phyloP scores from a whole-genome alignment of 768 basidiomycete species.

The Tylopilus vinaceipallidus region DNA sequence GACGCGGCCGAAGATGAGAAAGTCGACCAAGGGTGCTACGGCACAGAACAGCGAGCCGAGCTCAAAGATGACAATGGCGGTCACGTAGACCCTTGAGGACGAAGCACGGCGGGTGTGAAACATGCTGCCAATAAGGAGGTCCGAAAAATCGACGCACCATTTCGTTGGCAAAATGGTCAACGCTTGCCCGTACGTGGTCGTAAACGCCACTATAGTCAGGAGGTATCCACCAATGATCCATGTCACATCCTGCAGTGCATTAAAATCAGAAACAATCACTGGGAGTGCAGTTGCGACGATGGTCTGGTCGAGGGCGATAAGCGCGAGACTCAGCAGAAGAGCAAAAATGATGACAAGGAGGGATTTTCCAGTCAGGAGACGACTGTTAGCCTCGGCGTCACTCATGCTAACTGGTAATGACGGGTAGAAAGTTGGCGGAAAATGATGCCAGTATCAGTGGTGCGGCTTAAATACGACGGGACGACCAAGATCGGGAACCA shows the following conservation, averaged over 20 bases:
- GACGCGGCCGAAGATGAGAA: slow-evolving; percentile 65
- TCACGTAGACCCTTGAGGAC: slow-evolving; percentile 40
- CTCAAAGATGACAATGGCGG: slow-evolving; percentile 8
- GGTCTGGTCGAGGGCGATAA: slow-evolving; percentile 31
- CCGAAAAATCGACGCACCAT: slow-evolving; percentile 38
- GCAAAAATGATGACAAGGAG: slow-evolving; percentile 3
- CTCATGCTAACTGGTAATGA: too few relatives aligned
- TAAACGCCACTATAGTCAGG: slow-evolving; percentile 41
- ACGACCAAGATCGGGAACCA: too few relatives aligned
- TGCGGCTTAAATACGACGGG: too few relatives aligned
- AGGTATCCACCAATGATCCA: slow-evolving; percentile 74
- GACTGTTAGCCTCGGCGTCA: background rate
- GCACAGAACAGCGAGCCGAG: slow-evolving; percentile 62
- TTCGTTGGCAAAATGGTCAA: slow-evolving; percentile 11
- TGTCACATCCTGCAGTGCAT: slow-evolving; percentile 13
- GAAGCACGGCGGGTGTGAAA: background rate
- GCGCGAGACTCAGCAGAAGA: slow-evolving; percentile 7
- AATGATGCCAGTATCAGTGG: too few relatives aligned
- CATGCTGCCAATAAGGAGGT: background rate
- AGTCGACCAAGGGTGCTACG: slow-evolving; percentile 55
- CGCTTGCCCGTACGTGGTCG: slow-evolving; percentile 9
- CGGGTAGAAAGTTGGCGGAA: too few relatives aligned
- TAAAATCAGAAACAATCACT: slow-evolving; percentile 9
- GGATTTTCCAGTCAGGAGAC: slow-evolving; percentile 5
- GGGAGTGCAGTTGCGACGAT: slow-evolving; percentile 65